Evolutionary conservation across 2,329 filamentous ascomycete species (phyloP), one percentile per base, ranked within the genome.

Genomic region (Diaporthe helianthi): DNA sequence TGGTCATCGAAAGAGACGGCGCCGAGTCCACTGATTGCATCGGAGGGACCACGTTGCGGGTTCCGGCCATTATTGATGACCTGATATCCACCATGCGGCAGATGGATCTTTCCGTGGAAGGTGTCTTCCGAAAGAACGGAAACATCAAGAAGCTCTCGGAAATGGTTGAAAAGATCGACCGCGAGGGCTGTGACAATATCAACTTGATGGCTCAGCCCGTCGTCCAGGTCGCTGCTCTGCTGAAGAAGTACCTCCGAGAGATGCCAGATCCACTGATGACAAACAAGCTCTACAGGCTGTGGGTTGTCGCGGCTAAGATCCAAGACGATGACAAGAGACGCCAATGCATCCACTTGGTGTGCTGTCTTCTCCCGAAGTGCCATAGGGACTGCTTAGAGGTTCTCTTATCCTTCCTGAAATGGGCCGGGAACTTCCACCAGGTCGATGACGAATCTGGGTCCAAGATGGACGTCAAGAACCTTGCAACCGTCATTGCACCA

Each of bases 41-140:
- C 71, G 96, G 96, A 0, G 94, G 96, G 13, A 95, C 94, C 22
- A 92, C 93, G 17, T 85, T 99, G 68, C 92, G 93, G 65, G 93
- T 99, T 51, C 96, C 96, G 3, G 92, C 93, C n/a, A 85, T 99
- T 65, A 87, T 99, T n/a, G 95, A 98, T 76, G 95, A 98, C 78
- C 90, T 95, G 60, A 91, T 99, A 46, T 92, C 93, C 4, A 94
- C 94, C 15, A 97, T 99, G 93, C 90, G 94, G 75, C 96, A 95
- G 80, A 98, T 99, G 93, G 96, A 99, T 79, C 94, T 99, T 83
- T 98, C 95, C 1, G 93, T 99, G 1, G 96, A 99, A 80, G 96
- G 96, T 75, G 94, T 99, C 26, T 99, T 99, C 88, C 90, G 96
- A 75, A 99, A 99, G 86, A 99, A 98, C 76, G 96, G 96, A 75